These are phyloP conservation scores for Fusarium sp. DNA, from an alignment of 2,329 filamentous ascomycete genomes.

Conservation along the genomic window DNA sequence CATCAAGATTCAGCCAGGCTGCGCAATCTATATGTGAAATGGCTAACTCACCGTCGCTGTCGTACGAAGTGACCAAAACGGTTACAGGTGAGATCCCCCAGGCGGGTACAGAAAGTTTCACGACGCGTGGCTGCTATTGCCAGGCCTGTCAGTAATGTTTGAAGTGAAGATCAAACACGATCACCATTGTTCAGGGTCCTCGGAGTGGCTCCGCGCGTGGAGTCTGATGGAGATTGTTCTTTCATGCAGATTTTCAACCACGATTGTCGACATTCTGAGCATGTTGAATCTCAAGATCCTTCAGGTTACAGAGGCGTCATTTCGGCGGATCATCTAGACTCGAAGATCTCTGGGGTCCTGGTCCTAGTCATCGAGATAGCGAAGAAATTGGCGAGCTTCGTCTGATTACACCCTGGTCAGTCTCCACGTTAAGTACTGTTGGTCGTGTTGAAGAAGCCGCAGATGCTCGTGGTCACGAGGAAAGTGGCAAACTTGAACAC, in stretches of 20 bases:
- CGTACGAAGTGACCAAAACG: constrained; percentile 22
- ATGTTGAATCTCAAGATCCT: not conserved
- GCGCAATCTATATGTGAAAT: constrained; percentile 33
- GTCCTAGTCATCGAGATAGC: not conserved
- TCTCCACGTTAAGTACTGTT: constrained; percentile 1
- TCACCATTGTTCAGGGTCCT: constrained; percentile 6
- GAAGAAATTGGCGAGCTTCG: constrained; percentile 27
- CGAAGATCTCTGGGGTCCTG: constrained; percentile 9
- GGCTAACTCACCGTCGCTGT: constrained; percentile 13
- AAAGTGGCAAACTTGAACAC: constrained; percentile 2
- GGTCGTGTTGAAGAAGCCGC: constrained; percentile 16
- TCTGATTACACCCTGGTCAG: constrained; percentile 12
- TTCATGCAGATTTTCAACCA: constrained; percentile 10
- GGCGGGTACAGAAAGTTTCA: constrained; percentile 17
- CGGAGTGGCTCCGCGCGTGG: constrained; percentile 18
- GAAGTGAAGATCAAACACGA: constrained; percentile 22
- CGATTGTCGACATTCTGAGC: not conserved
- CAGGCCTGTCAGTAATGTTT: constrained; percentile 29
- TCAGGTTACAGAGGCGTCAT: not conserved
- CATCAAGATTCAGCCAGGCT: constrained; percentile 7
- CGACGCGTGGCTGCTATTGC: constrained; percentile 26
- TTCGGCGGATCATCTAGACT: constrained; percentile 24
- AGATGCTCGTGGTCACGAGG: constrained; percentile 32
- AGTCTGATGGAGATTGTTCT: constrained; percentile 14
- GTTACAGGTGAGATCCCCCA: constrained; percentile 28